Conservation (phyloP, 2,329 filamentous ascomycete genomes). For the Salinomyces thailandicus region DNA sequence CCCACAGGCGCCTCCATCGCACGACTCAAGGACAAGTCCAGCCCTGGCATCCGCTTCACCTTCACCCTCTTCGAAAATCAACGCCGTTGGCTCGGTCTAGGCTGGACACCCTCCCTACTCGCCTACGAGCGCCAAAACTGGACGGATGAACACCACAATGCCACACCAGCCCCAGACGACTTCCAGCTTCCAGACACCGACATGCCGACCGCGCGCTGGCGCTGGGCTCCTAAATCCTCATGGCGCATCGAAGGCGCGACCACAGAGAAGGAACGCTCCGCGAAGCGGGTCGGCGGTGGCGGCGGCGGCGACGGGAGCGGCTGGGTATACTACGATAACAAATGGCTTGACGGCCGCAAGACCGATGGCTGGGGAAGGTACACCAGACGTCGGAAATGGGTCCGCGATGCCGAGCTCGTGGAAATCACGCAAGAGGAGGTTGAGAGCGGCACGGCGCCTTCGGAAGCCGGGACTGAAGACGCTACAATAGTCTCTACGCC, state of each 20-base stretch:
- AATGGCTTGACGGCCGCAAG: constrained; percentile 85
- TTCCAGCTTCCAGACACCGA: constrained; percentile 59
- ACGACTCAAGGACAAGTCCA: constrained; percentile 26
- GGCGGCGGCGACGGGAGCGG: constrained; percentile 51
- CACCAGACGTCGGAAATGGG: constrained; percentile 90
- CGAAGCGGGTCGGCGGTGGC: constrained; percentile 17
- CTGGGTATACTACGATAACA: constrained; percentile 98
- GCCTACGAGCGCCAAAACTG: constrained; percentile 82
- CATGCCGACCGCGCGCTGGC: constrained; percentile 43
- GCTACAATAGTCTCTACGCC: not conserved
- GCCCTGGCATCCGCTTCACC: constrained; percentile 80
- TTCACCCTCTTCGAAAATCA: constrained; percentile 97
- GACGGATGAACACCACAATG: constrained; percentile 91
- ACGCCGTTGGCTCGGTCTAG: constrained; percentile 83
- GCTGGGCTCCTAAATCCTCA: constrained; percentile 74
- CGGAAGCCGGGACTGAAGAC: not conserved
- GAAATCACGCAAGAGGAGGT: constrained; percentile 42
- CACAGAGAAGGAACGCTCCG: constrained; percentile 34
- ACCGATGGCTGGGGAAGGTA: constrained; percentile 93
- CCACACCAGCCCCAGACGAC: constrained; percentile 62
- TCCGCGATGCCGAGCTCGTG: constrained; percentile 87
- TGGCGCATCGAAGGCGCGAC: constrained; percentile 75
- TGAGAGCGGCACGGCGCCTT: not conserved
- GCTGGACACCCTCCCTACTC: constrained; percentile 87
- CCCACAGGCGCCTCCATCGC: constrained; percentile 34